These are phyloP conservation scores for Fraxinus ornus DNA, from an alignment of 305 asterid genomes.

Conservation along the genomic window DNA sequence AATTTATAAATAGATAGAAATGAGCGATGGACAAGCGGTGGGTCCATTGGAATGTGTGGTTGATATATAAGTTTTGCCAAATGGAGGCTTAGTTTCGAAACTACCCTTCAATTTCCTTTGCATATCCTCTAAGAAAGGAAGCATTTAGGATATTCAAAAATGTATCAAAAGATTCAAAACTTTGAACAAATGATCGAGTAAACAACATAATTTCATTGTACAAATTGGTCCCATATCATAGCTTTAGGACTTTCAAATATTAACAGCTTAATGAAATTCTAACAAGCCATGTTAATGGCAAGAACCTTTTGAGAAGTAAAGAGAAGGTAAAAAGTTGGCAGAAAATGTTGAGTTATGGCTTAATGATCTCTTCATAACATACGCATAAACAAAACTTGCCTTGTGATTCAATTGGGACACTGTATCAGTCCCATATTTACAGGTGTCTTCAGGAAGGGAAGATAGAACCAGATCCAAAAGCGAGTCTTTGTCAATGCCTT, in stretches of 20 bases:
- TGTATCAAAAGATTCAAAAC: not conserved
- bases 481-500: slow-evolving; percentile 70
- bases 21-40: not conserved
- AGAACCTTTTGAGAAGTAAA: not conserved
- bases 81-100: not conserved
- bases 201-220: slow-evolving; percentile 6
- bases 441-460: slow-evolving; percentile 84
- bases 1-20: not conserved
- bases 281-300: not conserved
- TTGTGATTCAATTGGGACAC: slow-evolving; percentile 70
- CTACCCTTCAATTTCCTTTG: not conserved
- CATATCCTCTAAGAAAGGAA: not conserved
- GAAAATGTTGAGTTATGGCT: slow-evolving; percentile 5
- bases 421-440: slow-evolving; percentile 67
- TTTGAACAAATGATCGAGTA: not conserved
- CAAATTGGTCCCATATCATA: slow-evolving; percentile 1
- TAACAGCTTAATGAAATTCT: not conserved
- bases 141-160: not conserved
- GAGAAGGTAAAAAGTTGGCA: not conserved
- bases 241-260: slow-evolving; percentile 5
- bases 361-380: slow-evolving; percentile 1
- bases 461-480: slow-evolving; percentile 64
- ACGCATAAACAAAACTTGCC: slow-evolving; percentile 49
- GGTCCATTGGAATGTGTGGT: not conserved
- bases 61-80: not conserved